These are phyloP conservation scores for Globisporangium recalcitrans DNA, from an alignment of 352 stramenopile genomes.

Conservation along the genomic window DNA sequence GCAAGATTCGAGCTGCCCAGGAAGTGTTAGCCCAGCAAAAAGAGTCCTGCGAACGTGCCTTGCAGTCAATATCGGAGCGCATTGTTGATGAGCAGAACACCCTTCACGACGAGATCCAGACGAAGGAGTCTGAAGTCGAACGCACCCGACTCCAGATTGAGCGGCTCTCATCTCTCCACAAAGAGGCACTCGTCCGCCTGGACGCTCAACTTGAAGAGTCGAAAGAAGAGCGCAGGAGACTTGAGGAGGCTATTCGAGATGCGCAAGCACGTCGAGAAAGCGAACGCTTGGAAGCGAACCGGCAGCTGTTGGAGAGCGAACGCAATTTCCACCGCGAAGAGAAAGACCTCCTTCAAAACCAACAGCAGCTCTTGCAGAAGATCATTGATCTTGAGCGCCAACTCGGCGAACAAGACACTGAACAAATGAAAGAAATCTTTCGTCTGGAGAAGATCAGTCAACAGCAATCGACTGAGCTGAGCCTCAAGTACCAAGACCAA, in stretches of 20 bases:
- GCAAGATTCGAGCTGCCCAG: conserved; percentile 48
- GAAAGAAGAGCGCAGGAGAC: conserved; percentile 45
- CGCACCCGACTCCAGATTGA: conserved; percentile 53
- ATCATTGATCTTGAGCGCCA: conserved; percentile 60
- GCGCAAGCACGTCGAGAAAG: conserved; percentile 38
- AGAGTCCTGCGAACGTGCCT: conserved; percentile 52
- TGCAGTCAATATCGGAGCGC: conserved; percentile 48
- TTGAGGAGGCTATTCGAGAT: conserved; percentile 36
- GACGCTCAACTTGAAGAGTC: conserved; percentile 48
- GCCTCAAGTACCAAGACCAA: conserved; percentile 43
- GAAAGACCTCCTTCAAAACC: conserved; percentile 51
- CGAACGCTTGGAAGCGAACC: conserved; percentile 41
- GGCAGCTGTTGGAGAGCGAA: conserved; percentile 56
- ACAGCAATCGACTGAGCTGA: conserved; percentile 34
- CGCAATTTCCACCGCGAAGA: conserved; percentile 67
- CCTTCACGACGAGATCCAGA: conserved; percentile 53
- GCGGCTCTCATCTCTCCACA: conserved; percentile 46
- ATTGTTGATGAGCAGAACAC: conserved; percentile 39
- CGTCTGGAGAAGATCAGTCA: conserved; percentile 53
- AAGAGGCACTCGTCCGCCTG: conserved; percentile 49
- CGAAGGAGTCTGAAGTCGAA: conserved; percentile 50
- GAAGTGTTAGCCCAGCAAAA: conserved; percentile 63
- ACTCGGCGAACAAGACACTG: conserved; percentile 55
- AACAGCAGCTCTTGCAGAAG: conserved; percentile 57
- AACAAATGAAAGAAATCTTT: conserved; percentile 63